Evolutionary conservation across 140 eudicot species (phyloP), one percentile per base, ranked within the genome.

Genomic region (Flaveria floridana): DNA sequence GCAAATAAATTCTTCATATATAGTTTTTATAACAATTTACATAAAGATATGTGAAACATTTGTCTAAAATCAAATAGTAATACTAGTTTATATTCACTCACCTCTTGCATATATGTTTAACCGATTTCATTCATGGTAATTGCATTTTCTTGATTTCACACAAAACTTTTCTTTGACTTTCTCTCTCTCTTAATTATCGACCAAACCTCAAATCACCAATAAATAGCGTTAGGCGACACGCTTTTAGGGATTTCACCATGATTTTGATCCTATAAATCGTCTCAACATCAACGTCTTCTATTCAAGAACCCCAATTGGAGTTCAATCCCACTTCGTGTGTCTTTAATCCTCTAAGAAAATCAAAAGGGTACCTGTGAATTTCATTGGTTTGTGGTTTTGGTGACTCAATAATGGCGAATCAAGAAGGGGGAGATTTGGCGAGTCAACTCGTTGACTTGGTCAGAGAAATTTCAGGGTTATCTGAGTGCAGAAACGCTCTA

Each of bases 401-500:
- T 44, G 23, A n/a, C 72, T 39, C 76, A 58, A 50, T n/a, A 50
- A 80, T 73, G 82, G 88, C 82, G 20, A 78, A 75, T 65, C 75
- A 80, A 21, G 83, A 80, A 68, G 67, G 37, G 26, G 84, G 56
- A 41, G 80, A 26, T 44, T 65, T 85, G 53, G 73, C 75, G 76
- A 81, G 84, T 84, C 91, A 84, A 79, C 91, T 90, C 68, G 83
- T 76, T 65, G 90, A 85, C 50, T 79, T 75, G 55, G 82, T 82
- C 70, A 84, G 70, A 77, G 92, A 84, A 0, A 81, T 92, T 46
- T 87, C 90, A 73, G 86, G 76, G 57, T 71, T 87, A 76, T 86
- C 97, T 2, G 97, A 92, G 67, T 92, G 97, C 79, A 80, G 82
- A 63, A 87, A 86, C 74, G 87, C 84, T 4, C 48, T 86, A 15